Conservation (phyloP, 139 green algal species). For the Chlorella sp. region DNA sequence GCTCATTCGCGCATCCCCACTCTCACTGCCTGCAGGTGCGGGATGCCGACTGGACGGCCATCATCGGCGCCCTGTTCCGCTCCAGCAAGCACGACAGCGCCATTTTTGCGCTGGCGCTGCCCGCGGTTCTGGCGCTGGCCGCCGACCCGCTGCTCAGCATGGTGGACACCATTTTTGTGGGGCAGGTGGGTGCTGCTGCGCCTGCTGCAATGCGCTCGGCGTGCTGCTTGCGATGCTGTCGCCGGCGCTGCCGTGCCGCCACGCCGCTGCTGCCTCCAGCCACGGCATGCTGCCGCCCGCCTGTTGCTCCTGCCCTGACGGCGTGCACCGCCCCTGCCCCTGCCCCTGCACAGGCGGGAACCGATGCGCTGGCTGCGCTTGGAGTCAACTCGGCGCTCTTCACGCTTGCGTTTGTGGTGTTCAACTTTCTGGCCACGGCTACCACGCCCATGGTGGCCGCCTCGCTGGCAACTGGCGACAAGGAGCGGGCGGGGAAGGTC, state of each 20-base stretch:
- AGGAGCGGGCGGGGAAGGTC: slow-evolving; percentile 31
- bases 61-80: slow-evolving; percentile 21
- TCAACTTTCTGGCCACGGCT: slow-evolving; percentile 82
- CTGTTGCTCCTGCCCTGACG: not conserved
- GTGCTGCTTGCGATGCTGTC: not conserved
- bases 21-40: not conserved
- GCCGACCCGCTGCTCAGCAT: slow-evolving; percentile 73
- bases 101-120: slow-evolving; percentile 63
- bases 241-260: not conserved
- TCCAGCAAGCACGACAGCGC: slow-evolving; percentile 47
- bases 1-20: too few relatives aligned
- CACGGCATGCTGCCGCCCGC: not conserved
- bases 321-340: not conserved
- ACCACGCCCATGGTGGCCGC: slow-evolving; percentile 76
- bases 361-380: slow-evolving; percentile 66
- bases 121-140: slow-evolving; percentile 66
- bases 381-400: slow-evolving; percentile 78
- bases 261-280: not conserved
- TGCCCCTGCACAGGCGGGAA: slow-evolving; percentile 42
- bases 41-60: slow-evolving; percentile 11
- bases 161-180: slow-evolving; percentile 74
- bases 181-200: slow-evolving; percentile 51
- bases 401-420: slow-evolving; percentile 74
- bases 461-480: slow-evolving; percentile 51
- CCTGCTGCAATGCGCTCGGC: not conserved